phyloP scores from a whole-genome alignment of 371 early-diverging fungal genomes.

The Mucor lusitanicus region DNA sequence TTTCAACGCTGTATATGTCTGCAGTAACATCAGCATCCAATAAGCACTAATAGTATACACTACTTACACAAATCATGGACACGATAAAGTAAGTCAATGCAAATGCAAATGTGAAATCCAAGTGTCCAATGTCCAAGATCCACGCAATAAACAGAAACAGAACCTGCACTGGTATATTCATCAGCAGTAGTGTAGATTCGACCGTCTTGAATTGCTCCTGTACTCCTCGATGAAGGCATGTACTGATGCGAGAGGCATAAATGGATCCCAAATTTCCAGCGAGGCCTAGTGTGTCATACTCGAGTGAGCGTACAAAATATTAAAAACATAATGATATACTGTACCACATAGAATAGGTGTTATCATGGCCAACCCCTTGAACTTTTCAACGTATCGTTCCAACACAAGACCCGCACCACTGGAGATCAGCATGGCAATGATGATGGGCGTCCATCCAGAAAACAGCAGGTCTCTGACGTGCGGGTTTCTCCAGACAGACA shows the following conservation, averaged over 20 bases:
- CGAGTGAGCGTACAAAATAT: background rate
- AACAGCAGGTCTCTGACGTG: constrained; percentile 65
- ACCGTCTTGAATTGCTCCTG: constrained; percentile 57
- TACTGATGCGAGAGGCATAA: constrained; percentile 83
- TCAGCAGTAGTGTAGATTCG: constrained; percentile 62
- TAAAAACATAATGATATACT: background rate
- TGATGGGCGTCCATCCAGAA: constrained; percentile 82
- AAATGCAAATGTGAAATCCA: constrained; percentile 44
- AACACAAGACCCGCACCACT: constrained; percentile 83
- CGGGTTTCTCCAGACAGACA: constrained; percentile 57
- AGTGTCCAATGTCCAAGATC: constrained; percentile 57
- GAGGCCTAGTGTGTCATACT: constrained; percentile 28
- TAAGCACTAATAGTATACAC: background rate
- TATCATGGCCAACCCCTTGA: constrained; percentile 75
- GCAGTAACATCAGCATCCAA: background rate
- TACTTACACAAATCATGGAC: constrained; percentile 24
- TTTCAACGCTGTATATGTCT: constrained; percentile 48
- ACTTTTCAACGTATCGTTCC: constrained; percentile 75
- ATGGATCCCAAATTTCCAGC: constrained; percentile 86
- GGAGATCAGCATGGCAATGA: constrained; percentile 80
- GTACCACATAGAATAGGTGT: constrained; percentile 76
- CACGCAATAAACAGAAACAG: constrained; percentile 67
- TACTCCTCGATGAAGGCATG: constrained; percentile 70
- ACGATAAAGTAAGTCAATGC: constrained; percentile 46
- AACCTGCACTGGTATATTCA: constrained; percentile 76